Base-by-base conservation (phyloP, 768 basidiomycete species). In the Wakefieldia striispora region DNA sequence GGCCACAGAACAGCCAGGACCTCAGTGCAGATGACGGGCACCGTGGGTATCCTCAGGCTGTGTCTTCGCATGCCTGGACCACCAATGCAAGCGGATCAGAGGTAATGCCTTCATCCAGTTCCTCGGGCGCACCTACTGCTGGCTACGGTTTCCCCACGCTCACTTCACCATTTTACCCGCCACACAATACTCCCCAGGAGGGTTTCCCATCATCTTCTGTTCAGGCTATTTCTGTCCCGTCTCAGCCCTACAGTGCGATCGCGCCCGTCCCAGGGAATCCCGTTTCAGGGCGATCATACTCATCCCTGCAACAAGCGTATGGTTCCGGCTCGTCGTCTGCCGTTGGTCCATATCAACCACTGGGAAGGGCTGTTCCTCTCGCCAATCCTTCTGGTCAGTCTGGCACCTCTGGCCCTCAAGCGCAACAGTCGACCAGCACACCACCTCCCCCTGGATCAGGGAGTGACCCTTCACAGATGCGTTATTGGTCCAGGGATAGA, bases 91-190 rank as follows among this genome's bases (percentile, higher is more conserved):
- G 49, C 16, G 39, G 53, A 23, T 59, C 69, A 13, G 64, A 62
- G 45, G 60, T 49, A 39, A 53, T 68, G 40, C 38, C 54, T 47
- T 53, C 60, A 39, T 49, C 54, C 38, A 55, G 51, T 36, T 46
- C 65, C 46, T 56, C 62, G 42, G 62, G 54, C 21, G 17, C 57
- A 8, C 24, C 61, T 23, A 29, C 64, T 33, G 59, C 65, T 33
- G 50, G 38, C 39, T 75, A 61, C 58, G 37, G 56, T 43, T 77
- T 84, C 61, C 76, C 79, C 36, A 83, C 83, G 14, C 72, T 83
- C 34, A 81, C 66, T 53, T 73, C 81, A 9, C 77, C 83, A 11
- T 84, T 81, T 67, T 80, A 73, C 62, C 83, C 83, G 19, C 54
- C 56, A 37, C 68, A 70, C 45, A 62, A 62, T 42, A 62, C 68